phyloP scores from a whole-genome alignment of 768 basidiomycete species.

The Chalciporus piperatus region DNA sequence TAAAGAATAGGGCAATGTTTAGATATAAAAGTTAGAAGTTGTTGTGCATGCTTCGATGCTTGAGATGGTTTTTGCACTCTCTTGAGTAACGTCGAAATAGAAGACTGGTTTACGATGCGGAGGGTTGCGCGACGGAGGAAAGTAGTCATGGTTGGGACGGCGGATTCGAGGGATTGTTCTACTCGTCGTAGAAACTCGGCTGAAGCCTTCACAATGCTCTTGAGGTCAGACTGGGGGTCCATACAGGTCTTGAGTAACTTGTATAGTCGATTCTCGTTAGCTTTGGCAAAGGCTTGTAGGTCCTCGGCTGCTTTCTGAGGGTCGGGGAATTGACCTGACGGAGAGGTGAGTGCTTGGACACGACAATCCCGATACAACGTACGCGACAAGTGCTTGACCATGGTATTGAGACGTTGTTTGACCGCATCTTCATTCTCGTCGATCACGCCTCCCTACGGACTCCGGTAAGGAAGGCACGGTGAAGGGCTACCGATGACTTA shows the following conservation, averaged over 20 bases:
- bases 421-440: slow-evolving; percentile 76
- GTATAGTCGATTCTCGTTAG: slow-evolving; percentile 85
- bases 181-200: slow-evolving; percentile 76
- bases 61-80: slow-evolving; percentile 52
- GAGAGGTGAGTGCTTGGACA: not conserved
- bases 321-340: slow-evolving; percentile 58
- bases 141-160: slow-evolving; percentile 63
- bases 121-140: slow-evolving; percentile 71
- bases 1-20: slow-evolving; percentile 76
- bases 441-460: slow-evolving; percentile 78
- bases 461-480: not conserved
- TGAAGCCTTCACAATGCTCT: slow-evolving; percentile 74
- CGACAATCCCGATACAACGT: slow-evolving; percentile 20
- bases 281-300: slow-evolving; percentile 75
- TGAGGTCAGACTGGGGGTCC: slow-evolving; percentile 83
- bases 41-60: slow-evolving; percentile 44
- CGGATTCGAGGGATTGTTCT: slow-evolving; percentile 62
- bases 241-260: slow-evolving; percentile 78
- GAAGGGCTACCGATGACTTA: slow-evolving; percentile 36
- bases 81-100: slow-evolving; percentile 77
- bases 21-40: slow-evolving; percentile 57
- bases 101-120: slow-evolving; percentile 80
- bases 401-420: slow-evolving; percentile 48
- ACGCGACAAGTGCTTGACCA: slow-evolving; percentile 65
- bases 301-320: slow-evolving; percentile 75